A percentile compares a stretch with the other conserved stretches of the same genome.
Conservation (phyloP, 2,329 filamentous ascomycete species). For the Nothophaeocryptopus gaeumannii region DNA sequence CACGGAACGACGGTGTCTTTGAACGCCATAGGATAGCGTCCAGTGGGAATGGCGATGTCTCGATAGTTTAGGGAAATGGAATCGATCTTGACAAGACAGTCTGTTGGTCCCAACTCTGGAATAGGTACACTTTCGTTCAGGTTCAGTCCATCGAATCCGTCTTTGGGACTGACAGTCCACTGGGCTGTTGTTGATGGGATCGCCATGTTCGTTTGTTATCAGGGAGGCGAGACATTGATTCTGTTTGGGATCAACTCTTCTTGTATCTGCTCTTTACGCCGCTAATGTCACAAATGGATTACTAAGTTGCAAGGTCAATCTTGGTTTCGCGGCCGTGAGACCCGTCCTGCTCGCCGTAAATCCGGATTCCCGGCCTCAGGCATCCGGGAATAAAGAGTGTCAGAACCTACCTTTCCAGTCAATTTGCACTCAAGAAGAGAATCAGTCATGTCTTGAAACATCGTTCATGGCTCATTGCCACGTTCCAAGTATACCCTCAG, state of each 20-base stretch:
- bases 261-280: not conserved
- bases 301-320: too few species aligned
- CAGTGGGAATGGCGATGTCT: slow-evolving; percentile 46
- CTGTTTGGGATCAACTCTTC: too few species aligned
- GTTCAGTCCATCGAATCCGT: slow-evolving; percentile 61
- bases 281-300: too few species aligned
- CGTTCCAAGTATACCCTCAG: slow-evolving; percentile 39
- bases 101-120: slow-evolving; percentile 62
- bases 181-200: slow-evolving; percentile 1
- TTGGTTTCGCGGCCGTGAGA: too few species aligned
- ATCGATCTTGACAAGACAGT: slow-evolving; percentile 65
- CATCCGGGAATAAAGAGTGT: too few species aligned
- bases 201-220: not conserved
- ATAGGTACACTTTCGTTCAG: slow-evolving; percentile 49
- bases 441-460: not conserved
- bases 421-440: too few species aligned
- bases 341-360: too few species aligned
- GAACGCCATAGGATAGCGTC: slow-evolving; percentile 44
- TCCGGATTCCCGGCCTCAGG: too few species aligned
- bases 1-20: slow-evolving; percentile 41
- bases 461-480: slow-evolving; percentile 23
- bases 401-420: too few species aligned
- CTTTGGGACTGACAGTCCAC: slow-evolving; percentile 55
- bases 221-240: too few species aligned
- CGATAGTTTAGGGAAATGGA: slow-evolving; percentile 47